These are phyloP conservation scores for Globisporangium iwayamae DNA, from an alignment of 352 stramenopile genomes.

Conservation along the genomic window DNA sequence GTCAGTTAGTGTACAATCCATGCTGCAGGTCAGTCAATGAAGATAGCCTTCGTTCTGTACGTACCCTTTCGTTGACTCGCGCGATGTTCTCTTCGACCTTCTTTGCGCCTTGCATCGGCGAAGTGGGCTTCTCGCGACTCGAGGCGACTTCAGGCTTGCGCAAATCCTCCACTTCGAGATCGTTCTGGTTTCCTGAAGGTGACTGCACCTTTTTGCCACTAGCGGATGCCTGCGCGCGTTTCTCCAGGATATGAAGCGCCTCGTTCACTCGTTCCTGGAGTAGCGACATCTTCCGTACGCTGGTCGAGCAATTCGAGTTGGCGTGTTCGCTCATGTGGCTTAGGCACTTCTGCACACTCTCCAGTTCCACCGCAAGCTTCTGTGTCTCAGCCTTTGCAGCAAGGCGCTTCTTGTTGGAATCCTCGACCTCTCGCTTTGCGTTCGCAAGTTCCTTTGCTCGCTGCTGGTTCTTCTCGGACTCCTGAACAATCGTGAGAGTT, in stretches of 20 bases:
- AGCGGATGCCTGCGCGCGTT: constrained; percentile 30
- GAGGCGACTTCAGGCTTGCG: constrained; percentile 41
- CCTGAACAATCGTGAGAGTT: constrained; percentile 53
- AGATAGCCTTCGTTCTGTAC: background rate
- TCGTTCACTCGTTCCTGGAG: constrained; percentile 70
- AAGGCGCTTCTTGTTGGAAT: constrained; percentile 78
- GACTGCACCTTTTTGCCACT: constrained; percentile 23
- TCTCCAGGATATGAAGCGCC: constrained; percentile 63
- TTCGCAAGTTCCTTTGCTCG: constrained; percentile 59
- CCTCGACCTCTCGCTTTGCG: constrained; percentile 70
- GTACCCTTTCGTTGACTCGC: constrained; percentile 60
- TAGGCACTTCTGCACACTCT: constrained; percentile 63
- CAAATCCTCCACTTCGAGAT: constrained; percentile 43
- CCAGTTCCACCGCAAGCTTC: constrained; percentile 70
- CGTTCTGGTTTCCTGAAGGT: constrained; percentile 21
- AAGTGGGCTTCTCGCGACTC: constrained; percentile 26
- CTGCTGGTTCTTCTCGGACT: constrained; percentile 70
- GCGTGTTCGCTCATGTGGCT: constrained; percentile 51
- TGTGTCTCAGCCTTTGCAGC: constrained; percentile 80
- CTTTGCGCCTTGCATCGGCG: constrained; percentile 38
- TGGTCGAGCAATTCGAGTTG: constrained; percentile 47
- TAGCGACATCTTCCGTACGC: constrained; percentile 52
- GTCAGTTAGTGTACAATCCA: constrained; percentile 3
- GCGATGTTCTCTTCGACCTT: constrained; percentile 71
- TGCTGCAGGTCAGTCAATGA: background rate